A percentile compares a stretch with the other conserved stretches of the same genome.
phyloP scores from a whole-genome alignment of 768 basidiomycete species.

The Coprinopsis sp. region DNA sequence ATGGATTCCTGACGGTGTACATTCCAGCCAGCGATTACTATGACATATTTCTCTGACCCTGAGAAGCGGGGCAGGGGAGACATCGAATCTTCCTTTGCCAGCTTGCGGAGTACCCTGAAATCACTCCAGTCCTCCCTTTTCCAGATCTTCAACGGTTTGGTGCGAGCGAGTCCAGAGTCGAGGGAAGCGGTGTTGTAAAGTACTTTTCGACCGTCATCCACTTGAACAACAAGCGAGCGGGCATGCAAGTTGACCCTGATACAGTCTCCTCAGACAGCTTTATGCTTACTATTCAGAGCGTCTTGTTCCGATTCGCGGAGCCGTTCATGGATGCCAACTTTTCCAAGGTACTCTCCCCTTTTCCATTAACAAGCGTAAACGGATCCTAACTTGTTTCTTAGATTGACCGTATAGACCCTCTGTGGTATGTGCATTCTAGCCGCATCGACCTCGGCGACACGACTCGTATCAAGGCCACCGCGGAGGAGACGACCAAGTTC shows the following conservation, averaged over 20 bases:
- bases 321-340: slow-evolving; percentile 93
- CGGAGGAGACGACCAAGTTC: slow-evolving; percentile 80
- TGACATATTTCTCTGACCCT: slow-evolving; percentile 82
- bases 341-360: slow-evolving; percentile 56
- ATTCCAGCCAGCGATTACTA: slow-evolving; percentile 67
- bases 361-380: not conserved
- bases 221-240: slow-evolving; percentile 80
- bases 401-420: slow-evolving; percentile 88
- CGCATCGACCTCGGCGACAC: slow-evolving; percentile 81
- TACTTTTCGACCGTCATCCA: slow-evolving; percentile 74
- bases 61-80: slow-evolving; percentile 70
- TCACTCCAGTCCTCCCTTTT: slow-evolving; percentile 81
- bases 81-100: slow-evolving; percentile 77
- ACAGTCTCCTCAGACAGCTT: slow-evolving; percentile 90
- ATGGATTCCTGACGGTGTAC: not conserved
- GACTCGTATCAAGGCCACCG: slow-evolving; percentile 90
- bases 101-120: slow-evolving; percentile 81
- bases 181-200: slow-evolving; percentile 77
- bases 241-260: slow-evolving; percentile 82
- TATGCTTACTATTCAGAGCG: slow-evolving; percentile 84
- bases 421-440: slow-evolving; percentile 69
- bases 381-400: slow-evolving; percentile 24
- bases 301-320: slow-evolving; percentile 82
- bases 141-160: slow-evolving; percentile 82
- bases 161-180: slow-evolving; percentile 73